Evolutionary conservation across 176 grass and related monocot genomes (phyloP).

Genomic region (sorghum (Sorghum bicolor)): Sorghum_bicolor_NCBIv3 NC_012871.2:13566001-13566500

Average conservation of each 20-base stretch:
- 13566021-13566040: background rate
- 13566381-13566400: background rate
- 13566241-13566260: background rate
- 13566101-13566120: background rate
- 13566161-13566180: background rate
- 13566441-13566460: background rate
- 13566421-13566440: background rate
- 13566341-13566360: background rate
- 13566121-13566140: background rate
- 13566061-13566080: background rate
- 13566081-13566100: background rate
- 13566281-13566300: background rate
- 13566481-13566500: background rate
- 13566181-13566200: background rate
- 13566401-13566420: background rate
- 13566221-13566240: background rate
- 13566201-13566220: background rate
- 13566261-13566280: background rate
- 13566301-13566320: background rate
- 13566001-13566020: background rate
- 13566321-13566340: background rate
- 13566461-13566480: background rate
- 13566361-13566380: background rate
- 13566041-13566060: background rate
- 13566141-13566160: background rate